Evolutionary conservation across 2,329 filamentous ascomycete genomes (phyloP), one percentile per base, ranked within the genome.

Genomic region (Apiospora koreana): DNA sequence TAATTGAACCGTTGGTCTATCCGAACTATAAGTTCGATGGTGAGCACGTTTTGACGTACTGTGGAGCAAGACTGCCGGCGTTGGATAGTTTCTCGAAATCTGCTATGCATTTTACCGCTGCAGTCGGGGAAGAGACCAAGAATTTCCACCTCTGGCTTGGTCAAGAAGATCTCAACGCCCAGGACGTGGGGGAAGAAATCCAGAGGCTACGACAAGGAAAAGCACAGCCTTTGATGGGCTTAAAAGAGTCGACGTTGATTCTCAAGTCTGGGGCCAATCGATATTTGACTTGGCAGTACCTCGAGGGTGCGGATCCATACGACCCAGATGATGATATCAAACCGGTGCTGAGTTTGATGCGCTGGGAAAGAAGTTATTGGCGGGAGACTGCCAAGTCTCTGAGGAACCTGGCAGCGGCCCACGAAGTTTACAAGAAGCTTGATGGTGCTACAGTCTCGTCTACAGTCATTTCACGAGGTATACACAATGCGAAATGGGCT

Each of bases 381-480:
- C 4, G 16, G n/a, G 21, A 31, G 16, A 66, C 62, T 2, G 31
- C 62, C 25, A 43, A 25, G 23, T 64, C 42, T 1, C 35, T 69
- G 21, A 41, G 21, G 18, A 67, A 10, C 18, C 28, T 69, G 0
- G 25, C 68, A 1, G 21, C 54, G 31, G 68, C 68, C 6, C 12
- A 43, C 5, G 43, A 16, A n/a, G 21, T 67, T 23, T 69, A 69
- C 35, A 28, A 50, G 2, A 18, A 54, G 14, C 45, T 69, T 16
- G 68, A 67, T 12, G 62, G 68, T n/a, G 68, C 68, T 16, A 69
- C 62, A 2, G 43, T 69, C 16, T 69, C 68, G n/a, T 42, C 41
- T 1, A 35, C 42, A 3, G 43, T 69, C 5, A 35, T 67, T n/a
- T 7, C 42, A 1, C 31, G 28, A 42, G 62, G 68, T 2, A 50